These are phyloP conservation scores for Davidsoniella neocaledoniae DNA, from an alignment of 2,329 filamentous ascomycete genomes.

Conservation along the genomic window DNA sequence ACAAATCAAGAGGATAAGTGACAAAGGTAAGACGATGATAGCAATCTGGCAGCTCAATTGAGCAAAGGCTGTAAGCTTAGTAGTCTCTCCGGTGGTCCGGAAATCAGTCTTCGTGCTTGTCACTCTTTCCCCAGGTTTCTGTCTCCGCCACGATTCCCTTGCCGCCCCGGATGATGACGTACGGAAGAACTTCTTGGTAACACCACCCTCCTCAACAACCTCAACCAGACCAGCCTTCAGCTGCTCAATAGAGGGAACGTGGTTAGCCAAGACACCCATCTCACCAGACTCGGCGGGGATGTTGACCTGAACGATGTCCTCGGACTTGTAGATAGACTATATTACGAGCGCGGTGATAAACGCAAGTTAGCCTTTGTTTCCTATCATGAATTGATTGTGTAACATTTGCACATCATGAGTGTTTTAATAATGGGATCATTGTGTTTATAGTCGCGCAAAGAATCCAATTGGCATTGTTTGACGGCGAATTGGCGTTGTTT, in stretches of 20 bases:
- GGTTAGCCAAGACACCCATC: slow-evolving; percentile 98
- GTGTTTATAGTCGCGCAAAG: neutral
- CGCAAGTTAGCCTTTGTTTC: slow-evolving; percentile 7
- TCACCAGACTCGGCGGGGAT: slow-evolving; percentile 94
- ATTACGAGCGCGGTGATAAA: slow-evolving; percentile 10
- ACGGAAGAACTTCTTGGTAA: slow-evolving; percentile 96
- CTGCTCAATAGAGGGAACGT: slow-evolving; percentile 98
- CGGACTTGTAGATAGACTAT: slow-evolving; percentile 53
- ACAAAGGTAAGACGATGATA: neutral
- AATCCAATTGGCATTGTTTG: neutral
- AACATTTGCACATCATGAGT: neutral
- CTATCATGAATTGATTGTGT: neutral
- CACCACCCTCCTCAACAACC: slow-evolving; percentile 81
- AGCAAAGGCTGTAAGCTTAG: neutral
- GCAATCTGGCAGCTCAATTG: neutral
- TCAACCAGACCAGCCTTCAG: slow-evolving; percentile 92
- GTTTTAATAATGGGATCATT: neutral
- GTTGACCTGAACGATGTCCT: slow-evolving; percentile 85
- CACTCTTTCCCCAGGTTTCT: neutral
- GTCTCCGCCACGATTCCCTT: neutral
- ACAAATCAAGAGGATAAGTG: neutral
- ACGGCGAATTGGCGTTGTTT: neutral
- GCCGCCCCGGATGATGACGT: slow-evolving; percentile 28
- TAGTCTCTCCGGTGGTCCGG: neutral
- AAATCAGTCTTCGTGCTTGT: neutral